Base-by-base conservation (phyloP, 2,329 filamentous ascomycete genomes). In the Byssochlamys sp. region DNA sequence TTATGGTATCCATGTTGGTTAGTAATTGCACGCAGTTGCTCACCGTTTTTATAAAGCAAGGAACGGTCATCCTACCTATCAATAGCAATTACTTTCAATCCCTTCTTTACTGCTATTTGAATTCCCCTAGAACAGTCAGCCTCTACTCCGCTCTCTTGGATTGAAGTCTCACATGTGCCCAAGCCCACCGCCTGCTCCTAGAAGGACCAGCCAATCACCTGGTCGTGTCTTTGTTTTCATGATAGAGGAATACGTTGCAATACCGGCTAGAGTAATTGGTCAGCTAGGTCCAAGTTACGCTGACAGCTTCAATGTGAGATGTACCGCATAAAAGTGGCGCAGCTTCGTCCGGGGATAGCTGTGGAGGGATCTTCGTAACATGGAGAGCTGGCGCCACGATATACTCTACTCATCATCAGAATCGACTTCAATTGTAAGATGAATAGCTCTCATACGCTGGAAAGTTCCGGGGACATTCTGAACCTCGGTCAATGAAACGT, bases 191-290 rank as follows among this genome's bases (percentile, higher is more conserved):
- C 72, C 72, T 24, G 72, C 72, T 11, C 72, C 72, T 11, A 70
- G 61, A 9, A 74, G 63, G 25, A 68, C 69, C 45, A 74, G 63
- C 66, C 69, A 74, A 48, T 74, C 65, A 12, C 71, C 72, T 0
- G 66, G 63, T 24, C 64, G 63, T 27, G 71, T 62, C 48, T 66
- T 72, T 4, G 71, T 69, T 56, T 74, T 74, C 61, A 67, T 68
- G 14, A 74, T 71, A 1, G 72, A 73, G 10, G 70, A 73, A 55
- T 73, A 74, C 67, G 73, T 72, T 0, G 72, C 69, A 52, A 74
- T 70, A 4, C 72, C 72, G 31, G 72, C 72, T 51, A 51, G 10
- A 28, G 25, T 25, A 27, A 14, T 10, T n/a, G 14, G 9, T 28
- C 12, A 28, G 49, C 24, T 10, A 35, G 12, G n/a, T 2, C 10